Evolutionary conservation across 805 yeast species (phyloP).

Genomic region (Myxozyma mucilagina): DNA sequence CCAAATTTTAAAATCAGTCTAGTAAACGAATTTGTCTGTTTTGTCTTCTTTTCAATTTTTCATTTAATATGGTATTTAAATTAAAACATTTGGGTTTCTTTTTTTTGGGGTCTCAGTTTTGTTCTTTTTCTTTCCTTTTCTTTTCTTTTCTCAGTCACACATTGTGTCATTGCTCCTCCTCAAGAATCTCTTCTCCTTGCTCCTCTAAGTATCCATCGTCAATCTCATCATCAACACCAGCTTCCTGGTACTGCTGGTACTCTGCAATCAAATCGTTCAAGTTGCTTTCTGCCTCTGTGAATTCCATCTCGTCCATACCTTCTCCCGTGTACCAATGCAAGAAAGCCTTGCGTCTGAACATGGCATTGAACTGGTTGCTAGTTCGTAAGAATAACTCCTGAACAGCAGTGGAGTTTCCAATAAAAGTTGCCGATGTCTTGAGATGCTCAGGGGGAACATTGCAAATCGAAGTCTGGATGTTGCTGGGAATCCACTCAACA

Average conservation of each 20-base stretch:
- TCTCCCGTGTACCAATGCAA: constrained; percentile 94
- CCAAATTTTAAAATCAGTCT: too few relatives aligned
- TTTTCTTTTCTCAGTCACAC: neutral
- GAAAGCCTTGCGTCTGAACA: constrained; percentile 93
- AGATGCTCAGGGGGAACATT: constrained; percentile 83
- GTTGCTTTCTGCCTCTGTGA: constrained; percentile 89
- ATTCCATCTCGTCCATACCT: constrained; percentile 96
- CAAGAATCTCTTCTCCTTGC: constrained; percentile 46
- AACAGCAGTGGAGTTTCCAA: constrained; percentile 90
- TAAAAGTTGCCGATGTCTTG: constrained; percentile 88
- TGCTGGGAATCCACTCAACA: constrained; percentile 96
- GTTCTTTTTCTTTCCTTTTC: neutral
- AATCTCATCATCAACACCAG: constrained; percentile 64
- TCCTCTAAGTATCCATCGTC: constrained; percentile 66
- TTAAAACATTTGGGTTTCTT: neutral
- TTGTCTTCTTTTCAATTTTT: neutral
- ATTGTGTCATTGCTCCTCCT: constrained; percentile 2
- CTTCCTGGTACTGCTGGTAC: constrained; percentile 90
- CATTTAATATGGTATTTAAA: neutral
- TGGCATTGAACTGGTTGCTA: constrained; percentile 84
- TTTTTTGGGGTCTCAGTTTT: neutral
- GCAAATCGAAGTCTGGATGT: constrained; percentile 91
- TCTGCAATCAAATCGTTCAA: constrained; percentile 86
- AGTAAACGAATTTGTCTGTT: too few relatives aligned
- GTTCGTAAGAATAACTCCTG: constrained; percentile 88